These are phyloP conservation scores for Blastobotrys capitulatus DNA, from an alignment of 1,139 yeast species.

Conservation along the genomic window DNA sequence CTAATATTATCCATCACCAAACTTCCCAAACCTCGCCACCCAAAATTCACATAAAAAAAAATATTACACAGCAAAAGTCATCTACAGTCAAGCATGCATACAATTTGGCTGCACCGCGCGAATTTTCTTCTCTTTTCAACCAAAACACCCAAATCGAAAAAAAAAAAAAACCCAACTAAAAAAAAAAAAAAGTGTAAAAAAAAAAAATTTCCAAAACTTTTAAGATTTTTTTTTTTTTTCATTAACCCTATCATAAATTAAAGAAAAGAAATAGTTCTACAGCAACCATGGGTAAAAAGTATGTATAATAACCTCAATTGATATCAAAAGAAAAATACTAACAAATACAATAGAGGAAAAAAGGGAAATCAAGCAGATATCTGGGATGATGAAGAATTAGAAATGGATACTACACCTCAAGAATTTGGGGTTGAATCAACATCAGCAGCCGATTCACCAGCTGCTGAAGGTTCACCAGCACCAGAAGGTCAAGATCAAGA, in stretches of 20 bases:
- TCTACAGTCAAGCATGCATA: not conserved
- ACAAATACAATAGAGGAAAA: constrained; percentile 31
- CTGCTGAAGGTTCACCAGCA: constrained; percentile 16
- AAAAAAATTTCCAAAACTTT: constrained; percentile 1
- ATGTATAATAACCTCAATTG: constrained; percentile 9
- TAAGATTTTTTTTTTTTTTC: constrained; percentile 1
- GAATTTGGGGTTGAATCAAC: constrained; percentile 51
- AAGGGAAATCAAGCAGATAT: constrained; percentile 59
- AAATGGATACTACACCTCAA: constrained; percentile 47
- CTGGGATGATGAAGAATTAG: constrained; percentile 80
- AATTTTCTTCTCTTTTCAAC: no score
- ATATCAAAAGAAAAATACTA: not conserved
- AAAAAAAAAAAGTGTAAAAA: not conserved
- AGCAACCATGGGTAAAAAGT: constrained; percentile 35
- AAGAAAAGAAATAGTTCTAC: not conserved
- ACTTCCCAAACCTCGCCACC: no score
- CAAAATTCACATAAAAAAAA: no score
- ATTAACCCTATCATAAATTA: not conserved
- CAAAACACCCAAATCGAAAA: not conserved
- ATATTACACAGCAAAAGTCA: no score
- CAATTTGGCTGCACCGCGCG: not conserved
- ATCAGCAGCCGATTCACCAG: constrained; percentile 9
- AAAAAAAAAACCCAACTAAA: not conserved
- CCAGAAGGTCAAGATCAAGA: constrained; percentile 38
- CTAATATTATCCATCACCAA: no score